A percentile compares a stretch with the other conserved stretches of the same genome.
These are phyloP conservation scores for Salix purpurea DNA, from an alignment of 345 rosid genomes.

Conservation along the genomic window DNA sequence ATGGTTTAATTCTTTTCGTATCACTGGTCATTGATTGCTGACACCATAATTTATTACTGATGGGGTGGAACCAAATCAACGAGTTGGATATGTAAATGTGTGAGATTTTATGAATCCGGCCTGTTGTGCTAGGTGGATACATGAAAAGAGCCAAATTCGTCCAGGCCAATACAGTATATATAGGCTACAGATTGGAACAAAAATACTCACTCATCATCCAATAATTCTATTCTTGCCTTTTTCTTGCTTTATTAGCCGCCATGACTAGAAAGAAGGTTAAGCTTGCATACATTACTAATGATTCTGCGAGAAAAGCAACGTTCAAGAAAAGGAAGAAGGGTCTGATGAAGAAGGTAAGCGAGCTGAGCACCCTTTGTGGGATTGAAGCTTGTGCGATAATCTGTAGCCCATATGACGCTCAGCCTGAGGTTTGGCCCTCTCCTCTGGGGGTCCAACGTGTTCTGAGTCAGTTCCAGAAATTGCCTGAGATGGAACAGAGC, in stretches of 20 bases:
- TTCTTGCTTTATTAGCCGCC: background rate
- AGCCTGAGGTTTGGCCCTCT: slow-evolving; percentile 20
- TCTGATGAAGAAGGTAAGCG: slow-evolving; percentile 18
- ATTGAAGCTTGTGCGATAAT: slow-evolving; percentile 19
- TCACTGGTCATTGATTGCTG: too few relatives aligned
- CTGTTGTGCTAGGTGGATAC: too few relatives aligned
- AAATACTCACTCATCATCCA: too few relatives aligned
- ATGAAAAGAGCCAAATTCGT: too few relatives aligned
- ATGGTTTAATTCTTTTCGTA: too few relatives aligned
- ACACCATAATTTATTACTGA: too few relatives aligned
- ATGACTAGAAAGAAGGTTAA: slow-evolving; percentile 20
- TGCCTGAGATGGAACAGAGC: slow-evolving; percentile 15
- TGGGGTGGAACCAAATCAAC: too few relatives aligned
- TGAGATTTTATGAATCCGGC: too few relatives aligned
- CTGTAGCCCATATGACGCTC: slow-evolving; percentile 5
- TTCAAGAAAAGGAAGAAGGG: slow-evolving; percentile 23
- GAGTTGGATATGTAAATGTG: too few relatives aligned
- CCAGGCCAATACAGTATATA: too few relatives aligned
- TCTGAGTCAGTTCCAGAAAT: background rate
- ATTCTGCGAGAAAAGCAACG: slow-evolving; percentile 19
- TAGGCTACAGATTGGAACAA: too few relatives aligned
- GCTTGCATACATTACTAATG: slow-evolving; percentile 16
- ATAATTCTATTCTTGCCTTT: too few relatives aligned
- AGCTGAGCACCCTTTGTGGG: slow-evolving; percentile 19
- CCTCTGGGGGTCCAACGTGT: slow-evolving; percentile 2